phyloP scores from a whole-genome alignment of 164 flowering plant genomes.

The Dillenia suffruticosa region DNA sequence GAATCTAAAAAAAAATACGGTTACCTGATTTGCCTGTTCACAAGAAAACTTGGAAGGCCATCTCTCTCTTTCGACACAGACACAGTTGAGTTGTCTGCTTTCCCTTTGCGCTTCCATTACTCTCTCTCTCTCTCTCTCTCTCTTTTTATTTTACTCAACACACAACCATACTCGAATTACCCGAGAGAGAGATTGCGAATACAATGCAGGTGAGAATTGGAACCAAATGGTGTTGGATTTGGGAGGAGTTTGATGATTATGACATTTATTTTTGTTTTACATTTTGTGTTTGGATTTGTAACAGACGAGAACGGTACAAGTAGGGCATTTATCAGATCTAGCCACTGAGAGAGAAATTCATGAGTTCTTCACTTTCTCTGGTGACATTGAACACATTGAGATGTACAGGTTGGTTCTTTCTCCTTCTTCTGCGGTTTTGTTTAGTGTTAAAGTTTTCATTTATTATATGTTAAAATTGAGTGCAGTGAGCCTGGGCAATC shows the following conservation, averaged over 20 bases:
- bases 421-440: not conserved
- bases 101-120: no score
- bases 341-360: conserved; percentile 84
- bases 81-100: no score
- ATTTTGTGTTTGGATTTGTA: not conserved
- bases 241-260: not conserved
- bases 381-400: conserved; percentile 82
- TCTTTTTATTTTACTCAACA: not conserved
- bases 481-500: conserved; percentile 57
- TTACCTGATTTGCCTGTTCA: no score
- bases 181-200: conserved; percentile 10
- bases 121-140: not conserved
- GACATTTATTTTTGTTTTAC: not conserved
- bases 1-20: no score
- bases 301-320: conserved; percentile 82
- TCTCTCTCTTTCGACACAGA: no score
- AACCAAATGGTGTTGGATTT: not conserved
- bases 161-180: not conserved
- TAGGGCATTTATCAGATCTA: conserved; percentile 79
- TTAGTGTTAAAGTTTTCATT: conserved; percentile 4
- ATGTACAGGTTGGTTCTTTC: conserved; percentile 47
- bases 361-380: conserved; percentile 96
- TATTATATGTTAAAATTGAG: conserved; percentile 2
- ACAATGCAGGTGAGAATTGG: conserved; percentile 9
- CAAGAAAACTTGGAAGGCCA: no score